Evolutionary conservation across 225 moss, liverwort and hornwort genomes (phyloP), one percentile per base, ranked within the genome.

Genomic region (Polytrichum commune): DNA sequence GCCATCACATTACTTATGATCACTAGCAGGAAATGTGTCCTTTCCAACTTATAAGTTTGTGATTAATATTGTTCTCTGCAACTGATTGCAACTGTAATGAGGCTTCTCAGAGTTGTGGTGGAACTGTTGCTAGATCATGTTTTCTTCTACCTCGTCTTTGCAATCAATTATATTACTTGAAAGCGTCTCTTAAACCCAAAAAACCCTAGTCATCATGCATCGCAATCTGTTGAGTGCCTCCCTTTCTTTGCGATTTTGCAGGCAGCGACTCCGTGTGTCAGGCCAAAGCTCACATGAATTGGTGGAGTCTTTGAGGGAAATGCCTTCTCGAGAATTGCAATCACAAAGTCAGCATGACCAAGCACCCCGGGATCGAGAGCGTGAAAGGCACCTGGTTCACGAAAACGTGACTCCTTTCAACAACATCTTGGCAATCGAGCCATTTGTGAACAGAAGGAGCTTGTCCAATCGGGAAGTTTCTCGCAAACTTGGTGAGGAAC

Each of bases 331-430:
- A 71, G 29, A 77, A 63, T 69, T 73, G 60, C 29, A 58, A 19
- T 73, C 60, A 74, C 72, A 77, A 35, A 72, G 63, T 63, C 53
- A 57, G 27, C 32, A 23, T 60, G 23, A 62, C 27, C 73, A 66
- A 28, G 69, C 69, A 64, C 69, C 72, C 20, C 80, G 33, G 19
- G 70, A 71, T 71, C 73, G 70, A 62, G 77, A 77, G 24, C 19
- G 29, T 19, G 57, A 70, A 18, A 77, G 77, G 69, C 72, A 74
- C 74, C 27, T 72, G 46, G 69, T 63, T n/a, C 74, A 72, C 70
- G 80, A 78, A 67, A 74, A 71, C 23, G 73, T 69, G 68, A 69
- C 76, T 10, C 71, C 76, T 7, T 74, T 74, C 23, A 78, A 56
- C 71, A 69, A 73, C 57, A 66, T 74, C 64, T 71, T 75, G 32